These are phyloP conservation scores for Achaetomiella virescens DNA, from an alignment of 495 filamentous ascomycete species.

Conservation along the genomic window DNA sequence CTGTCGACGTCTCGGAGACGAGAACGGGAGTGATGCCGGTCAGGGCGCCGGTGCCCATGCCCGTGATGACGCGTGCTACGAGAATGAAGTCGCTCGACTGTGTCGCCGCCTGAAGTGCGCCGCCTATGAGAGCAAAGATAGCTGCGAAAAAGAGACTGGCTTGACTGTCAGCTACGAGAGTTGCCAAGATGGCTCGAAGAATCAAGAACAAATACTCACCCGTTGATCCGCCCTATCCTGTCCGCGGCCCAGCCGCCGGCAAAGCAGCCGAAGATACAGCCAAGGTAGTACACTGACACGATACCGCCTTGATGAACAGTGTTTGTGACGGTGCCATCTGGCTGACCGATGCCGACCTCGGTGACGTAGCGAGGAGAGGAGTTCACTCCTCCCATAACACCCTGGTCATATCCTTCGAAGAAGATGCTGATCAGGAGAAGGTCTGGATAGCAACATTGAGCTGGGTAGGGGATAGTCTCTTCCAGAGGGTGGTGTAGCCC, in stretches of 20 bases:
- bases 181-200: background rate
- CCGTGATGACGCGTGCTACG: slow-evolving; percentile 49
- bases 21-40: slow-evolving; percentile 32
- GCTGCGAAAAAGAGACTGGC: slow-evolving; percentile 49
- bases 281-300: slow-evolving; percentile 51
- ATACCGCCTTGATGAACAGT: slow-evolving; percentile 34
- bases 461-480: slow-evolving; percentile 35
- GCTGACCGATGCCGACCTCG: slow-evolving; percentile 23
- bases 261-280: slow-evolving; percentile 48
- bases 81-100: slow-evolving; percentile 50
- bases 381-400: slow-evolving; percentile 74
- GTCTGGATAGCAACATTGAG: slow-evolving; percentile 40
- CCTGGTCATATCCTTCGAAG: slow-evolving; percentile 61
- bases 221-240: slow-evolving; percentile 4
- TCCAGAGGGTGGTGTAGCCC: slow-evolving; percentile 41
- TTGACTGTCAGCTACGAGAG: slow-evolving; percentile 46
- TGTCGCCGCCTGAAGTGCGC: slow-evolving; percentile 46
- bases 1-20: slow-evolving; percentile 44
- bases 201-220: background rate
- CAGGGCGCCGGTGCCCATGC: slow-evolving; percentile 47
- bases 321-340: slow-evolving; percentile 19
- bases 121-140: slow-evolving; percentile 49
- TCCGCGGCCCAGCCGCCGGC: slow-evolving; percentile 16
- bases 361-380: slow-evolving; percentile 39
- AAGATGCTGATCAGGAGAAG: slow-evolving; percentile 49